phyloP scores from a whole-genome alignment of 2,329 filamentous ascomycete species.

The Thelonectria olida region DNA sequence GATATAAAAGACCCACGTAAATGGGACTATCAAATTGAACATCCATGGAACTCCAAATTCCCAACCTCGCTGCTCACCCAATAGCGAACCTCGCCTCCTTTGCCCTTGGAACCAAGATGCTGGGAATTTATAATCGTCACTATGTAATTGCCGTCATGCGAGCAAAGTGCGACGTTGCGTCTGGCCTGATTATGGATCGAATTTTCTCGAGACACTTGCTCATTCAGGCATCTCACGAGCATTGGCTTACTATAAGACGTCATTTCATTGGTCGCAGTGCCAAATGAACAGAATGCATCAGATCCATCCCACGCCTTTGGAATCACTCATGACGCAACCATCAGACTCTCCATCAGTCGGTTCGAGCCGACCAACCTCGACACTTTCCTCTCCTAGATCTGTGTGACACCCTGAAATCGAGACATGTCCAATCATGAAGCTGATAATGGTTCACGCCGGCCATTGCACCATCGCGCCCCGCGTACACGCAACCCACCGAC shows the following conservation, averaged over 20 bases:
- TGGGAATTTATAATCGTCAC: neutral
- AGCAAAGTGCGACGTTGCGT: neutral
- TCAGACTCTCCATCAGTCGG: neutral
- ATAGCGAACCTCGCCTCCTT: neutral
- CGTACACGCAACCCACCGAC: conserved; percentile 24
- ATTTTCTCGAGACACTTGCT: neutral
- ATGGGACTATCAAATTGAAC: neutral
- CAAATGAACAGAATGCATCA: no score
- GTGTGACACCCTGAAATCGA: conserved; percentile 17
- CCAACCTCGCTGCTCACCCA: neutral
- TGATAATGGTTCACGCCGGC: neutral
- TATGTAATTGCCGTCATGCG: neutral
- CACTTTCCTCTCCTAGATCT: conserved; percentile 22
- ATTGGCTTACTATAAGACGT: neutral
- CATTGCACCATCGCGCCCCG: conserved; percentile 39
- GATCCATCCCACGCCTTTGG: no score
- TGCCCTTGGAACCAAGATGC: neutral
- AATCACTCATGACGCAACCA: conserved; percentile 3
- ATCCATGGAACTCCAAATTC: no score
- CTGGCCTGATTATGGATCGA: neutral
- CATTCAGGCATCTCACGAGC: neutral
- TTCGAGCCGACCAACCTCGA: neutral
- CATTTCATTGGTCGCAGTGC: neutral
- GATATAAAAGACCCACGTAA: no score
- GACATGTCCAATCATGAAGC: conserved; percentile 20